phyloP scores from a whole-genome alignment of 1,139 yeast genomes.

The Sugiyamaella castrensis region DNA sequence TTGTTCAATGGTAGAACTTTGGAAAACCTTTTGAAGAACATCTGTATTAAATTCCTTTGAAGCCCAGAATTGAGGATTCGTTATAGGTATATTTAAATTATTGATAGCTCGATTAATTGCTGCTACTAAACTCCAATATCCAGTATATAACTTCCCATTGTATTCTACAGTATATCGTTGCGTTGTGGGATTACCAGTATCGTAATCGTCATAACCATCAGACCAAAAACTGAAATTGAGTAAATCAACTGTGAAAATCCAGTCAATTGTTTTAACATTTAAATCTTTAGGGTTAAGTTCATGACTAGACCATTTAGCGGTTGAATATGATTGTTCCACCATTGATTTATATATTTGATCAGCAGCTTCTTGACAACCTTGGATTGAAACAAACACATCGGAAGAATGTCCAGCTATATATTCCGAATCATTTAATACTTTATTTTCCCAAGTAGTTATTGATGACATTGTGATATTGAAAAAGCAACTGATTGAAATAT shows the following conservation, averaged over 20 bases:
- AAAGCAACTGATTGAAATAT: too few species aligned
- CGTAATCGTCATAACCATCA: conserved; percentile 33
- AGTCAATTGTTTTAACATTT: conserved; percentile 31
- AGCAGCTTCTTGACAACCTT: conserved; percentile 35
- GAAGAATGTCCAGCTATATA: conserved; percentile 32
- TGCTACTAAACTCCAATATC: conserved; percentile 46
- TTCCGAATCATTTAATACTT: conserved; percentile 30
- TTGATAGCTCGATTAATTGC: conserved; percentile 43
- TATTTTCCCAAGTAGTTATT: neutral
- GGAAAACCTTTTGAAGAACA: conserved; percentile 32
- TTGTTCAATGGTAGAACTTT: conserved; percentile 34
- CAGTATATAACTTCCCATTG: conserved; percentile 39
- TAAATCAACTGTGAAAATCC: conserved; percentile 44
- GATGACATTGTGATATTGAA: too few species aligned
- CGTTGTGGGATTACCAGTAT: conserved; percentile 34
- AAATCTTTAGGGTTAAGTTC: conserved; percentile 36
- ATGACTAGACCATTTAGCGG: conserved; percentile 39
- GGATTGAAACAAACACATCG: conserved; percentile 30
- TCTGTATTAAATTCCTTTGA: conserved; percentile 30
- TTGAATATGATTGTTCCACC: conserved; percentile 33
- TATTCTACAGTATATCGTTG: conserved; percentile 39
- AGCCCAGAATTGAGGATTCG: conserved; percentile 39
- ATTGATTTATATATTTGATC: conserved; percentile 30
- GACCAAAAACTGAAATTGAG: conserved; percentile 47
- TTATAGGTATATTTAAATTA: conserved; percentile 37